Percentiles rank a stretch among this genome's conserved stretches.
Evolutionary conservation across 2,329 filamentous ascomycete genomes (phyloP).

Genomic region (Nemania sp.): DNA sequence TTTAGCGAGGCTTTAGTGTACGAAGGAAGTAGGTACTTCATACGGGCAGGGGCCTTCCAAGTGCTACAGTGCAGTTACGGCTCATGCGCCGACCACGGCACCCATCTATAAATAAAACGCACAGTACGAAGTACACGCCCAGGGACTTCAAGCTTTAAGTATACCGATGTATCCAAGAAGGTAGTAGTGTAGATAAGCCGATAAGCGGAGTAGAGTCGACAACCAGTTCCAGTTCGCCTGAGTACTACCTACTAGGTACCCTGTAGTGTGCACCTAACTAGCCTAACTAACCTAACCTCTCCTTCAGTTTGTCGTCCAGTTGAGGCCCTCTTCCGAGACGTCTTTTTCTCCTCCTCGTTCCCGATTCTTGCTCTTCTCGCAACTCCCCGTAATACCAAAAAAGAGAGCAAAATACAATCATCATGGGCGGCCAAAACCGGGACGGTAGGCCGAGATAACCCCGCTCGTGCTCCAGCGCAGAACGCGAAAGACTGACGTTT

Average conservation of each 20-base stretch:
- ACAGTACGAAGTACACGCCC: too few relatives aligned
- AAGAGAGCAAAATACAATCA: constrained; percentile 30
- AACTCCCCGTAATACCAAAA: background rate
- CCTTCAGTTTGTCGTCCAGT: too few relatives aligned
- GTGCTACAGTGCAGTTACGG: background rate
- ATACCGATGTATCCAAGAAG: too few relatives aligned
- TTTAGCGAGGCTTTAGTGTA: background rate
- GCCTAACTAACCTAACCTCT: too few relatives aligned
- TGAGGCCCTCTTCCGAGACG: too few relatives aligned
- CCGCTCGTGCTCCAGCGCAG: background rate
- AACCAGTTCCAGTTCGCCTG: too few relatives aligned
- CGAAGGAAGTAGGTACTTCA: constrained; percentile 1
- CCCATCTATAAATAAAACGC: background rate
- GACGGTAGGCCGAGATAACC: constrained; percentile 54
- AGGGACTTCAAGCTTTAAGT: too few relatives aligned
- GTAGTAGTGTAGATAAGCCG: background rate
- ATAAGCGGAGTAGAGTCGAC: background rate
- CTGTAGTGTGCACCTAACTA: too few relatives aligned
- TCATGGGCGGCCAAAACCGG: constrained; percentile 70
- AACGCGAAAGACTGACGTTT: constrained; percentile 17
- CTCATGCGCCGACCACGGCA: background rate
- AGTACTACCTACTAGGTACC: too few relatives aligned
- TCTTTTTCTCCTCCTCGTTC: background rate
- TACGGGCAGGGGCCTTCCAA: background rate
- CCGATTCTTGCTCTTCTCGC: background rate